Base-by-base conservation (phyloP, 495 filamentous ascomycete genomes). In the Penicillium paxilli region DNA sequence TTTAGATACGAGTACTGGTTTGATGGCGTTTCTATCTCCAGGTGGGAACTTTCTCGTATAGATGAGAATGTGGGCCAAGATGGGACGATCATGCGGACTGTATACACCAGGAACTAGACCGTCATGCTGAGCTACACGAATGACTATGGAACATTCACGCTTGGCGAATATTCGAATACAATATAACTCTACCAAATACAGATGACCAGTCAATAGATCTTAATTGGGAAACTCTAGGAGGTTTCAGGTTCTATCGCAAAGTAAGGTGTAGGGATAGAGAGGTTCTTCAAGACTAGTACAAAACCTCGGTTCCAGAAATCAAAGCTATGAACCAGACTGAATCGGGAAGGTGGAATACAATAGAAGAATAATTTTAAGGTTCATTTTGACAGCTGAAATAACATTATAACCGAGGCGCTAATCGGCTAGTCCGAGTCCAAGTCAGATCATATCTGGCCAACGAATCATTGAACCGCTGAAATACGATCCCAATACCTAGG, bases 1-100 rank as follows among this genome's bases (percentile, higher is more conserved):
- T 38, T n/a, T 23, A 4, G 60, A 6, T 74, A 71, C 57, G 51
- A 38, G 7, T 74, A 75, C 42, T 49, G 64, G 19, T 59, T 74
- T n/a, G 44, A 64, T 19, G 67, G 71, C 0, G 71, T 76, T 38
- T 60, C 63, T 0, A 69, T 76, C 8, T 24, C 37, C 0, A 55
- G 45, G 2, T 76, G 73, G 73, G 51, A 66, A 30, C 57, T 60
- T 47, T 19, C 38, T 23, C 44, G 37, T 17, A 10, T 40, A 4
- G 47, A 9, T 0, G 17, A 22, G 21, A 12, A 16, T 16, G 8
- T 12, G 2, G 20, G 4, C 3, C 19, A 17, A 47, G 47, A 44
- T 28, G 44, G 23, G 9, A 11, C 40, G 19, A 42, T 4, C 0
- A 12, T 9, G 0, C 44, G 33, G 42, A 52, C 44, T 30, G n/a